Evolutionary conservation across 2,329 filamentous ascomycete genomes (phyloP).

Genomic region (Phialophora tarda): DNA sequence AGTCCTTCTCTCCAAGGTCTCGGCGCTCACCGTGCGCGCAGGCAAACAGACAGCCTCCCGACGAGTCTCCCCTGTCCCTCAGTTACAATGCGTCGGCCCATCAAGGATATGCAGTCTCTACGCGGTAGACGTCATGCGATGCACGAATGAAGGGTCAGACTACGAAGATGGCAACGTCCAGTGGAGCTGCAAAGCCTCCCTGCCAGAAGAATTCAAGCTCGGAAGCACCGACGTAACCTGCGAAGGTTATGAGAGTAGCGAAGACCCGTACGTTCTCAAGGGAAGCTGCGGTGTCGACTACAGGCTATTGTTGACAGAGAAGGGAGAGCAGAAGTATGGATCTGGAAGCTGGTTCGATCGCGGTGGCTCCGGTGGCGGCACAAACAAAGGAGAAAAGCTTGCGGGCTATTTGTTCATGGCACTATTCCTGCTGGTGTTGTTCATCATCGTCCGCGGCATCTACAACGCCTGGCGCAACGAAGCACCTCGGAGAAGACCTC

Average conservation of each 20-base stretch:
- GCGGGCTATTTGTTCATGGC: conserved; percentile 45
- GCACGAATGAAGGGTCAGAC: conserved; percentile 80
- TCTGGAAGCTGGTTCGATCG: conserved; percentile 44
- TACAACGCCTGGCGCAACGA: conserved; percentile 42
- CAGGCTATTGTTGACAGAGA: conserved; percentile 74
- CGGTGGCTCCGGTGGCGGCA: conserved; percentile 29
- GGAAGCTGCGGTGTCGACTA: conserved; percentile 96
- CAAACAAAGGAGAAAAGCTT: conserved; percentile 27
- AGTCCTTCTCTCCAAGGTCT: conserved; percentile 69
- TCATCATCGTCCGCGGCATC: conserved; percentile 41
- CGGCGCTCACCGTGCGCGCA: conserved; percentile 76
- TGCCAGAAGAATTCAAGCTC: conserved; percentile 71
- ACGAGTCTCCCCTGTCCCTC: conserved; percentile 76
- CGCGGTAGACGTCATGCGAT: conserved; percentile 81
- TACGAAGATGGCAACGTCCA: conserved; percentile 83
- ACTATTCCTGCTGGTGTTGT: conserved; percentile 43
- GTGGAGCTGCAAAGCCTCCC: conserved; percentile 80
- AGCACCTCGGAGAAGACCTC: conserved; percentile 21
- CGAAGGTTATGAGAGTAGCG: conserved; percentile 78
- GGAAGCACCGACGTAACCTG: conserved; percentile 89
- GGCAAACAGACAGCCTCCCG: conserved; percentile 73
- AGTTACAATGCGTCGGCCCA: conserved; percentile 77
- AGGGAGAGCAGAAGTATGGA: conserved; percentile 74
- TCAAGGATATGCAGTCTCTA: conserved; percentile 70
- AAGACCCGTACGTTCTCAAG: conserved; percentile 86